A percentile compares a stretch with the other conserved stretches of the same genome.
Evolutionary conservation across 2,329 filamentous ascomycete species (phyloP).

Genomic region (Dactylellina leptospora): DNA sequence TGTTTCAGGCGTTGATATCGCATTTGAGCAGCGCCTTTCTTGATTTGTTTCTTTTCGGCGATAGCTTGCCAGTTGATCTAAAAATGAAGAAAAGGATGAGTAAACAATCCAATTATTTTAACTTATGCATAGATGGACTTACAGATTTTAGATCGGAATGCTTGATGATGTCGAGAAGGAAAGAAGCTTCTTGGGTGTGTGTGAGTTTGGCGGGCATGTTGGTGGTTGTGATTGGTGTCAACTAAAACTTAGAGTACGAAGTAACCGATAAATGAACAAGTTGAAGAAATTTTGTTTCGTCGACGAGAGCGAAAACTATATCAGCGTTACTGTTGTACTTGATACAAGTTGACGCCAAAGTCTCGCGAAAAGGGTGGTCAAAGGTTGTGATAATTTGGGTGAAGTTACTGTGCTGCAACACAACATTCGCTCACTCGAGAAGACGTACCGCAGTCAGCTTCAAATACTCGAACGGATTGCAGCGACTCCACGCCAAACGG

Average conservation of each 20-base stretch:
- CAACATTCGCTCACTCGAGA: conserved; percentile 29
- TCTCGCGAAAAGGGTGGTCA: no score
- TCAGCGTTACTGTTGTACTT: no score
- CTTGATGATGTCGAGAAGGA: conserved; percentile 51
- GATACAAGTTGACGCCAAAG: no score
- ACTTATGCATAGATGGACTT: background rate
- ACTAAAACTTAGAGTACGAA: background rate
- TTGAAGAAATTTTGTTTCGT: no score
- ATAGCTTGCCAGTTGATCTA: conserved; percentile 52
- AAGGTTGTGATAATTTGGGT: conserved; percentile 27
- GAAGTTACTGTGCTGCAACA: conserved; percentile 5
- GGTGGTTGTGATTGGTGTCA: background rate
- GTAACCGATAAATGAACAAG: no score
- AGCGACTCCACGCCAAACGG: background rate
- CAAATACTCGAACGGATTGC: conserved; percentile 28
- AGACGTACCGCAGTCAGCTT: conserved; percentile 21
- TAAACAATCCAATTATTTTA: background rate
- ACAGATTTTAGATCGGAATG: conserved; percentile 51
- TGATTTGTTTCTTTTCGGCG: conserved; percentile 51
- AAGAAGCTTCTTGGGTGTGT: conserved; percentile 42
- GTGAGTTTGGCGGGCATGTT: conserved; percentile 52
- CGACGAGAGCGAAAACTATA: no score
- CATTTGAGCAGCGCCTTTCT: conserved; percentile 51
- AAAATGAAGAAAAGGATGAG: background rate
- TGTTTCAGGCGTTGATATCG: conserved; percentile 48